Evolutionary conservation across 192 early-diverging fungal genomes (phyloP).

Genomic region (Coemansia asiatica): DNA sequence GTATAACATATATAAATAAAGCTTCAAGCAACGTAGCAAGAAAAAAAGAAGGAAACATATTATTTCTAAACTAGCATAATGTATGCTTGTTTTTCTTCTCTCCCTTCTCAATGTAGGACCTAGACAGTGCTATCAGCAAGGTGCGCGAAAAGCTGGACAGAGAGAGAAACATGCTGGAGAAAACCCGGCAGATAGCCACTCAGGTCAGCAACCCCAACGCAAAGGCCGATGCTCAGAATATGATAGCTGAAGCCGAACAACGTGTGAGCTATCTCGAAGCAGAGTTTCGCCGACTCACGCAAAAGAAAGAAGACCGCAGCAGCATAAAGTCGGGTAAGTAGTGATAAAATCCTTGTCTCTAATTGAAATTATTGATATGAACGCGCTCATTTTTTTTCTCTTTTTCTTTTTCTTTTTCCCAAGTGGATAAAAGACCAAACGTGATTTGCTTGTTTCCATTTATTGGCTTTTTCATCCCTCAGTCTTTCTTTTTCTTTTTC

Average conservation of each 20-base stretch:
- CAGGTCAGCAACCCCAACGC: constrained; percentile 71
- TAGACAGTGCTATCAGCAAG: constrained; percentile 68
- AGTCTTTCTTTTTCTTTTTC: not conserved
- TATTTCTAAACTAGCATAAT: too few species aligned
- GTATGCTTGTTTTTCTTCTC: not conserved
- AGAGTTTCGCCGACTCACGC: constrained; percentile 63
- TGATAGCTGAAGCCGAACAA: constrained; percentile 64
- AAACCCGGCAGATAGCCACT: constrained; percentile 68
- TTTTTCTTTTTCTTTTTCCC: constrained; percentile 7
- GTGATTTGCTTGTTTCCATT: not conserved
- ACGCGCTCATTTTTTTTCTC: not conserved
- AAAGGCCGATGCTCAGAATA: constrained; percentile 74
- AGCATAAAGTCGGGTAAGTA: constrained; percentile 45
- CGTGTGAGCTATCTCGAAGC: constrained; percentile 69
- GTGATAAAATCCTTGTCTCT: too few species aligned
- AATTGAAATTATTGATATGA: too few species aligned
- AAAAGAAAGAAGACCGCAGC: constrained; percentile 58
- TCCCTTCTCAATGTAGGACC: constrained; percentile 33
- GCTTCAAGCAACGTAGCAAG: not conserved
- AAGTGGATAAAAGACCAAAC: not conserved
- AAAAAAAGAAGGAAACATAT: too few species aligned
- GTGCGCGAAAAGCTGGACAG: constrained; percentile 68
- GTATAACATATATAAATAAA: constrained; percentile 2
- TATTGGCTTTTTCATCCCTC: not conserved
- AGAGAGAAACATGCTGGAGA: constrained; percentile 72